Conservation (phyloP, 495 filamentous ascomycete species). For the Neurospora cerealis region DNA sequence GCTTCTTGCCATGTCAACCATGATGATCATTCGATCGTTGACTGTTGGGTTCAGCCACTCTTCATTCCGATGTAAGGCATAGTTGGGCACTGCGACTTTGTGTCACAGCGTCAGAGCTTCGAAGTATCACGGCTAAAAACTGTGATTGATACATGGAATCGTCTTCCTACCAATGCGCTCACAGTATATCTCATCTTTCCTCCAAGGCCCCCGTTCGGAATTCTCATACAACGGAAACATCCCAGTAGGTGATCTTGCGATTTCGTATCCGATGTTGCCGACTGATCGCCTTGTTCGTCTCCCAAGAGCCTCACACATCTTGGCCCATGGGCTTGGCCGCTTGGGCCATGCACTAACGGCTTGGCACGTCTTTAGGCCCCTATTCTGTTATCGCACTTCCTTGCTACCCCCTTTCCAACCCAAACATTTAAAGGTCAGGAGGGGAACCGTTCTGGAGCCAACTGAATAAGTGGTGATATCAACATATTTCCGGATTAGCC, state of each 20-base stretch:
- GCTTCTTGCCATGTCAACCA: background rate
- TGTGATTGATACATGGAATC: background rate
- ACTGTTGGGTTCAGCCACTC: background rate
- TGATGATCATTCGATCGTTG: background rate
- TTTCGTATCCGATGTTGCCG: background rate
- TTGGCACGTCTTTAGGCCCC: background rate
- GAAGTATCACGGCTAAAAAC: background rate
- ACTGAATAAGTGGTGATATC: background rate
- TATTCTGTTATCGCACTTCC: background rate
- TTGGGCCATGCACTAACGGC: background rate
- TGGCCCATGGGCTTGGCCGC: background rate
- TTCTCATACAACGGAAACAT: background rate
- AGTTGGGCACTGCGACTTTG: background rate
- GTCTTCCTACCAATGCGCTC: background rate
- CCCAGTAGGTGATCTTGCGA: background rate
- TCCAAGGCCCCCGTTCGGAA: background rate
- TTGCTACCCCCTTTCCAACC: background rate
- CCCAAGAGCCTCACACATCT: background rate
- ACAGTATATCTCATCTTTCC: background rate
- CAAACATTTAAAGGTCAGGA: background rate
- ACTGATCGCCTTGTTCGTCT: background rate
- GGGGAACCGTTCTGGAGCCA: background rate
- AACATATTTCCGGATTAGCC: background rate
- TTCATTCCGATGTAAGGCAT: background rate
- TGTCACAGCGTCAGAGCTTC: background rate